A percentile compares a stretch with the other conserved stretches of the same genome.
phyloP scores from a whole-genome alignment of 208 protist genomes.

The Crithidia thermophila region DNA sequence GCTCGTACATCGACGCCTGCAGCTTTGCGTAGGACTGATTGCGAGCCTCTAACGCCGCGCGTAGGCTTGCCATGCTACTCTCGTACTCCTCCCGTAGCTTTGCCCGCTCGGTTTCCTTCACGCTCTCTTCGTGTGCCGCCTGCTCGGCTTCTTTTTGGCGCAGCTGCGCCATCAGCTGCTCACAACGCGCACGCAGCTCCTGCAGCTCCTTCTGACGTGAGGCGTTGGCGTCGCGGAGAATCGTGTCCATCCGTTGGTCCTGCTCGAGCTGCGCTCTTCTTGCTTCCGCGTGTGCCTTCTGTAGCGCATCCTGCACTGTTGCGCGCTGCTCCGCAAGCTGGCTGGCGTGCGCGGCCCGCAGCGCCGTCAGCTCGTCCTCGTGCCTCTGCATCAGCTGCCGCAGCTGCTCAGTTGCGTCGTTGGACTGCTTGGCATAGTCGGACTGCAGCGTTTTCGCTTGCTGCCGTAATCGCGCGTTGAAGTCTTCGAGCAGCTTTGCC shows the following conservation, averaged over 20 bases:
- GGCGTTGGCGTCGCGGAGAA: background rate
- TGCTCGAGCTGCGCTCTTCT: background rate
- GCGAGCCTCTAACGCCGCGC: slow-evolving; percentile 30
- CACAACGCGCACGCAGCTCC: slow-evolving; percentile 24
- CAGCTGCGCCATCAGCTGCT: slow-evolving; percentile 29
- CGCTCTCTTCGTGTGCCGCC: background rate
- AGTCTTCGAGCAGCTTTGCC: slow-evolving; percentile 1
- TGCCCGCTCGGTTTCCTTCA: slow-evolving; percentile 14
- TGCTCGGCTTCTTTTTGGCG: slow-evolving; percentile 2
- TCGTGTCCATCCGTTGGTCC: background rate
- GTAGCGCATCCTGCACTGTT: background rate
- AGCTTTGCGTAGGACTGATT: slow-evolving; percentile 21
- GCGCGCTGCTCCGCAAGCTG: slow-evolving; percentile 17
- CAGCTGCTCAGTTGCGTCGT: slow-evolving; percentile 7
- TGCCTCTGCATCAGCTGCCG: background rate
- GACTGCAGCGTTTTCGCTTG: background rate
- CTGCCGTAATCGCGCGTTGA: background rate
- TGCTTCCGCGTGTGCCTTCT: background rate
- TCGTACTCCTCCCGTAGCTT: slow-evolving; percentile 38
- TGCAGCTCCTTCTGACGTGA: background rate
- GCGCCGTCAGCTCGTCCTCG: slow-evolving; percentile 5
- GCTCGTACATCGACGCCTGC: slow-evolving; percentile 30
- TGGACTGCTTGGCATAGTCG: background rate
- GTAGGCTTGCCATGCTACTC: slow-evolving; percentile 29
- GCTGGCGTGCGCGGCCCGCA: slow-evolving; percentile 8